Base-by-base conservation (phyloP, 2,329 filamentous ascomycete genomes). In the Calycina herbarum region DNA sequence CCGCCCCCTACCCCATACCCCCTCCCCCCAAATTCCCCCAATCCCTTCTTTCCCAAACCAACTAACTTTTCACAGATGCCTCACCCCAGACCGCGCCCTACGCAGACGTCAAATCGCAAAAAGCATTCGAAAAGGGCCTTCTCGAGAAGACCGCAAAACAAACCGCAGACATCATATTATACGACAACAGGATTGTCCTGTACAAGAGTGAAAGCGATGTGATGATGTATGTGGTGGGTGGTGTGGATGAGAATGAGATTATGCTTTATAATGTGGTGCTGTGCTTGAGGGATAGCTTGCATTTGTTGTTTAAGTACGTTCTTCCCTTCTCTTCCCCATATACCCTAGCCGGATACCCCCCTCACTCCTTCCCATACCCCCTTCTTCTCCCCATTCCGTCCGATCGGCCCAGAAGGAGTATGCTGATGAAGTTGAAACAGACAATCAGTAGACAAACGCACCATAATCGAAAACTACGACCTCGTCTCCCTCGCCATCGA, bases 181-280 rank as follows among this genome's bases (percentile, higher is more conserved):
- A 97, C 81, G 95, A 99, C 81, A 96, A 96, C 81, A 88, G 93
- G 74, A 90, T 99, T 68, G 93, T 98, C 64, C 89, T 98, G 62
- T 99, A 97, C 85, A 99, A 99, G 87, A 91, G 91, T 82, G 95
- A 99, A 83, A 93, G 92, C 73, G 95, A 99, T 78, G 91, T 98
- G 65, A 97, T 97, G 90, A 87, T 92, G 57, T 98, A 98, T 78
- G 91, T 98, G 31, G 92, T 99, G 11, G 94, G 94, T 70, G 88
- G 89, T 63, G 85, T 92, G 62, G 93, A 97, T 62, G 95, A 99
- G 85, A 99, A 98, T 79, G 95, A 99, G 82, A 91, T 99, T 64
- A 83, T 99, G 78, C 85, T 99, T 62, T 98, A 97, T 82, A 97
- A 94, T 77, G 94, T 96, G 59, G 88, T 98, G 63, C 82, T 98